Conservation (phyloP, 148 eudicot genomes). For the Silene uniflora region DNA sequence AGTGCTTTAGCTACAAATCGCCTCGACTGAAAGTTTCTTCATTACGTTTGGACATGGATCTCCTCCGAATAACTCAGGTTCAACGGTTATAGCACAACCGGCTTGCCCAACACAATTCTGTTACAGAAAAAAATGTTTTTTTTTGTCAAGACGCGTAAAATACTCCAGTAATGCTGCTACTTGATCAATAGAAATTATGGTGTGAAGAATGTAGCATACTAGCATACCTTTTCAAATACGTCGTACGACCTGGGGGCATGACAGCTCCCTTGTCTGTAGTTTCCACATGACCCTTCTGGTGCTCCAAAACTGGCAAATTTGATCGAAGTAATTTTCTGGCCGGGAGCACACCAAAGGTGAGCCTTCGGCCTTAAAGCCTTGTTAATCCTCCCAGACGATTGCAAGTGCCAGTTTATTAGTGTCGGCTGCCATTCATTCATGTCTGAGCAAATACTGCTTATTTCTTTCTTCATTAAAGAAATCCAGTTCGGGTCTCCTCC, state of each 20-base stretch:
- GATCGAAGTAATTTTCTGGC: conserved; percentile 61
- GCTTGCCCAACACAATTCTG: conserved; percentile 70
- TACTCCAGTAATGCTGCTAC: too few species aligned
- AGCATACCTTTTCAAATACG: conserved; percentile 61
- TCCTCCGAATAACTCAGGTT: conserved; percentile 77
- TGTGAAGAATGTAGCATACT: conserved; percentile 29
- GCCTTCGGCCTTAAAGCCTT: conserved; percentile 67
- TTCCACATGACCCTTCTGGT: conserved; percentile 70
- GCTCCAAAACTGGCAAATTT: conserved; percentile 88
- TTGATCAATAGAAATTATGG: too few species aligned
- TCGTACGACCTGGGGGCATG: conserved; percentile 59
- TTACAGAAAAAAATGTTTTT: conserved; percentile 24
- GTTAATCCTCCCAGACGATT: conserved; percentile 48
- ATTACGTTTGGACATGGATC: conserved; percentile 93
- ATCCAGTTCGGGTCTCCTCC: conserved; percentile 76
- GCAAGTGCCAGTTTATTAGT: conserved; percentile 49
- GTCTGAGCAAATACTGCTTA: conserved; percentile 57
- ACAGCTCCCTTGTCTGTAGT: conserved; percentile 61
- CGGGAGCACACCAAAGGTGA: conserved; percentile 60
- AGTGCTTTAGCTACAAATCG: conserved; percentile 59
- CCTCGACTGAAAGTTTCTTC: conserved; percentile 95
- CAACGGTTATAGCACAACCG: conserved; percentile 72
- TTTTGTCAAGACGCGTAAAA: too few species aligned
- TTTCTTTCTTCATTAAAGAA: conserved; percentile 62
- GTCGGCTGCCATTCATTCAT: conserved; percentile 72